phyloP scores from a whole-genome alignment of 495 filamentous ascomycete species.

The Tuber microsphaerosporum region DNA sequence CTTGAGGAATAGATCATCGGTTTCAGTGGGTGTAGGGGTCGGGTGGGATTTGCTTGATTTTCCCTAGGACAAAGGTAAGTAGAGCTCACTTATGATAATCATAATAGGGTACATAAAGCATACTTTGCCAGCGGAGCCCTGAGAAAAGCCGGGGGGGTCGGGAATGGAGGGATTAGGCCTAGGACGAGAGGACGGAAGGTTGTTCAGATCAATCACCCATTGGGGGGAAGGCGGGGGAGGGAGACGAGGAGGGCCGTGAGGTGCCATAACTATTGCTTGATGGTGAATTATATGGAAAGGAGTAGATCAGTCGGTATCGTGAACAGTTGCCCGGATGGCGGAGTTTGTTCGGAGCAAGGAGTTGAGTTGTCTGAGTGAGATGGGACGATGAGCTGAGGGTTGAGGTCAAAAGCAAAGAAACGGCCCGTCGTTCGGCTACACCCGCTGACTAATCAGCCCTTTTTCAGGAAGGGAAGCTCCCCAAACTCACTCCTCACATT shows the following conservation, averaged over 20 bases:
- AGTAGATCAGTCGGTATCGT: neutral
- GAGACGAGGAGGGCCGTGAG: slow-evolving; percentile 34
- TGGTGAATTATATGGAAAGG: neutral
- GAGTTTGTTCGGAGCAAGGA: slow-evolving; percentile 1
- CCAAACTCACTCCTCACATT: slow-evolving; percentile 1
- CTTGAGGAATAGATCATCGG: slow-evolving; percentile 90
- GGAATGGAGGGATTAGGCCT: slow-evolving; percentile 54
- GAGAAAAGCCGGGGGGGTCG: slow-evolving; percentile 81
- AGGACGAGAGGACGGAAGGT: slow-evolving; percentile 53
- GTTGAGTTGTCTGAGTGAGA: slow-evolving; percentile 3
- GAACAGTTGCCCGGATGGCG: slow-evolving; percentile 5
- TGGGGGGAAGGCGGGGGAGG: slow-evolving; percentile 48
- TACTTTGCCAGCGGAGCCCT: slow-evolving; percentile 52
- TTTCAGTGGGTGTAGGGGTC: slow-evolving; percentile 61
- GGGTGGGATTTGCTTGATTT: slow-evolving; percentile 45
- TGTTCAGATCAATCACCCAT: slow-evolving; percentile 75
- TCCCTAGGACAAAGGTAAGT: slow-evolving; percentile 43
- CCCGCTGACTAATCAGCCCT: neutral
- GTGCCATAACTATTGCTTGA: slow-evolving; percentile 24
- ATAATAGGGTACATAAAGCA: slow-evolving; percentile 17
- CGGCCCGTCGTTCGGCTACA: slow-evolving; percentile 9
- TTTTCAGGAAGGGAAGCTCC: neutral
- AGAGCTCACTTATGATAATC: neutral
- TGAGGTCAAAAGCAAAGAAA: slow-evolving; percentile 13
- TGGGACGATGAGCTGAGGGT: neutral